These are phyloP conservation scores for Erythrophleum fordii DNA, from an alignment of 306 rosid genomes.

Conservation along the genomic window DNA sequence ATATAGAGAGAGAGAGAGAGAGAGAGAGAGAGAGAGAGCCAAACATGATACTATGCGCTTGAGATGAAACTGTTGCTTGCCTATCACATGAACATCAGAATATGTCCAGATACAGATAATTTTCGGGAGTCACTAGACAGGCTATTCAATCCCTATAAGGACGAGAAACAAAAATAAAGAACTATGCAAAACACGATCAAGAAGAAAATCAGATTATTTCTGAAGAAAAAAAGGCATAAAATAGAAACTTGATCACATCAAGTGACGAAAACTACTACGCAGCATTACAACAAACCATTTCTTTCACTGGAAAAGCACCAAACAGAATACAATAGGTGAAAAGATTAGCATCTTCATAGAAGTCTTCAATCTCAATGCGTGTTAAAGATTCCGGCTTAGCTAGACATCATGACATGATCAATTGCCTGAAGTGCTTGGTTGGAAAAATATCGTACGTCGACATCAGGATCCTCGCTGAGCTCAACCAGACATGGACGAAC, in stretches of 20 bases:
- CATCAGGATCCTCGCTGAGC: conserved; percentile 96
- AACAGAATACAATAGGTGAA: conserved; percentile 36
- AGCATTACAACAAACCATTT: conserved; percentile 34
- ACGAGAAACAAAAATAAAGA: conserved; percentile 9
- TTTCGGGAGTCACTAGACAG: neutral
- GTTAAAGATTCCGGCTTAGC: conserved; percentile 55
- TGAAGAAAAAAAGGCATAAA: neutral
- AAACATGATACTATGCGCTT: neutral
- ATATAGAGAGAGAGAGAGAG: too few relatives aligned
- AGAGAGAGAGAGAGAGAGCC: too few relatives aligned
- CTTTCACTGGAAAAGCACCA: conserved; percentile 31
- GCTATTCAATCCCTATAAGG: conserved; percentile 9
- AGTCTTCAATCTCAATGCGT: conserved; percentile 35
- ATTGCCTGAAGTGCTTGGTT: conserved; percentile 89
- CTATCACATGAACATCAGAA: neutral
- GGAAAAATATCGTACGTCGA: conserved; percentile 87
- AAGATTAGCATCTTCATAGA: conserved; percentile 32
- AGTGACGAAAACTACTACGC: conserved; percentile 17
- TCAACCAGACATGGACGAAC: conserved; percentile 90
- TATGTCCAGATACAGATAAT: neutral
- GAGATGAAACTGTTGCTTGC: neutral
- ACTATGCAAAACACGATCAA: conserved; percentile 27
- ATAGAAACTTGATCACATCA: conserved; percentile 42
- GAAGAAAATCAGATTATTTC: neutral
- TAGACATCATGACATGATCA: conserved; percentile 87